A percentile compares a stretch with the other conserved stretches of the same genome.
Conservation (phyloP, 169 alveolate genomes). For the Eimeria necatrix region DNA sequence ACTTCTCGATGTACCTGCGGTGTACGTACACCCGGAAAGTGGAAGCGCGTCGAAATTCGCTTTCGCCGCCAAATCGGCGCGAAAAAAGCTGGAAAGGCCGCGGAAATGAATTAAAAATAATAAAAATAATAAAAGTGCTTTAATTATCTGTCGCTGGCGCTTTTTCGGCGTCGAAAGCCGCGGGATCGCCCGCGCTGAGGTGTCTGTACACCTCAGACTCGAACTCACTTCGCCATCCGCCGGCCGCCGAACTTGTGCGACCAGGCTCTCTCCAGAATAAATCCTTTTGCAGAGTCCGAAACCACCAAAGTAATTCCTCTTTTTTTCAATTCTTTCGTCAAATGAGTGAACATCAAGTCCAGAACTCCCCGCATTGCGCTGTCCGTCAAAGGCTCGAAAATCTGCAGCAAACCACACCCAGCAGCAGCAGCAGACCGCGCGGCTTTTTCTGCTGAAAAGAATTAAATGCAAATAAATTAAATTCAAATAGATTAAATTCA, state of each 20-base stretch:
- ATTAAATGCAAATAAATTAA: neutral
- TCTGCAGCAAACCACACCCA: neutral
- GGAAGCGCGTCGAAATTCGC: too few species aligned
- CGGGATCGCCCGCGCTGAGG: too few species aligned
- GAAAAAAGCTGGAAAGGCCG: too few species aligned
- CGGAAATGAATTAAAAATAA: too few species aligned
- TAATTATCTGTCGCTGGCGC: too few species aligned
- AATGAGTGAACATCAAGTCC: neutral
- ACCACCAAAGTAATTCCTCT: conserved; percentile 17
- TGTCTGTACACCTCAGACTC: neutral
- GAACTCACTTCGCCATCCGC: conserved; percentile 30
- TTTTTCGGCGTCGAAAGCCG: too few species aligned
- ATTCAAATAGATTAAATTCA: neutral
- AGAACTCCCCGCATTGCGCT: conserved; percentile 24
- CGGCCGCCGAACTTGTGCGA: conserved; percentile 70
- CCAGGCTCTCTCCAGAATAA: conserved; percentile 56
- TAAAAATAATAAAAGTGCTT: too few species aligned
- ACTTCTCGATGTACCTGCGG: conserved; percentile 17
- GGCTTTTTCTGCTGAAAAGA: neutral
- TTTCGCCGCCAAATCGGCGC: too few species aligned
- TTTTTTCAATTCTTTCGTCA: neutral
- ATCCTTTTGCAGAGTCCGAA: conserved; percentile 23
- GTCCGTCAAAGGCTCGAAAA: conserved; percentile 69
- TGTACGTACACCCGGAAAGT: neutral
- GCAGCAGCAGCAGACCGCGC: neutral